phyloP scores from a whole-genome alignment of 2,329 filamentous ascomycete species.

The Ceratocystis destructans region DNA sequence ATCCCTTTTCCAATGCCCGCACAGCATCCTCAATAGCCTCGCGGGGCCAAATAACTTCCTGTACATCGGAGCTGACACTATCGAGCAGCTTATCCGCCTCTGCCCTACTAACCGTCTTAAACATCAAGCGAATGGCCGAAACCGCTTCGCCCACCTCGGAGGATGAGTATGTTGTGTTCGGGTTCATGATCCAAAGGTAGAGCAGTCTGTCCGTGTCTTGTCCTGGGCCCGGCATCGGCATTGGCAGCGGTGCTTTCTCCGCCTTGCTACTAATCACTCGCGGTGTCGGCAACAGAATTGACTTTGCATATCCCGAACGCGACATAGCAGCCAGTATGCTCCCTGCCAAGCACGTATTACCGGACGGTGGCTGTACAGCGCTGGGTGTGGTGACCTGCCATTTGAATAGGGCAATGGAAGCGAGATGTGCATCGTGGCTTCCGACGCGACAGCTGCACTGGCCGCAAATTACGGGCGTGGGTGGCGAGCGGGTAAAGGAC shows the following conservation, averaged over 20 bases:
- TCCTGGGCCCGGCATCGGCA: not conserved
- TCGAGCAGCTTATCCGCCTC: constrained; percentile 38
- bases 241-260: not conserved
- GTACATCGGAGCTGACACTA: constrained; percentile 40
- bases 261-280: constrained; percentile 9
- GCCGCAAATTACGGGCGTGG: constrained; percentile 30
- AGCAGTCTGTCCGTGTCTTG: constrained; percentile 23
- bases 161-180: constrained; percentile 40
- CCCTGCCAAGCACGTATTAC: constrained; percentile 39
- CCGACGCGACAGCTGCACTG: constrained; percentile 36
- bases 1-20: constrained; percentile 35
- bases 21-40: constrained; percentile 36
- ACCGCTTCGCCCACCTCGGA: constrained; percentile 25
- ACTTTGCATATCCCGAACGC: constrained; percentile 45
- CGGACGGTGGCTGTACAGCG: constrained; percentile 26
- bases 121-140: constrained; percentile 41
- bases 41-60: constrained; percentile 43
- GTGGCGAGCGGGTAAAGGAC: constrained; percentile 9
- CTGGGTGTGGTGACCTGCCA: constrained; percentile 35
- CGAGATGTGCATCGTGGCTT: constrained; percentile 32
- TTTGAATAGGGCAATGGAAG: constrained; percentile 41
- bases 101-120: constrained; percentile 30
- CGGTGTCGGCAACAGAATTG: constrained; percentile 33
- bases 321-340: constrained; percentile 40
- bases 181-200: constrained; percentile 43